Percentiles rank a stretch among this genome's conserved stretches.
phyloP scores from a whole-genome alignment of 75 land plant genomes.

The Gnetum montanum region DNA sequence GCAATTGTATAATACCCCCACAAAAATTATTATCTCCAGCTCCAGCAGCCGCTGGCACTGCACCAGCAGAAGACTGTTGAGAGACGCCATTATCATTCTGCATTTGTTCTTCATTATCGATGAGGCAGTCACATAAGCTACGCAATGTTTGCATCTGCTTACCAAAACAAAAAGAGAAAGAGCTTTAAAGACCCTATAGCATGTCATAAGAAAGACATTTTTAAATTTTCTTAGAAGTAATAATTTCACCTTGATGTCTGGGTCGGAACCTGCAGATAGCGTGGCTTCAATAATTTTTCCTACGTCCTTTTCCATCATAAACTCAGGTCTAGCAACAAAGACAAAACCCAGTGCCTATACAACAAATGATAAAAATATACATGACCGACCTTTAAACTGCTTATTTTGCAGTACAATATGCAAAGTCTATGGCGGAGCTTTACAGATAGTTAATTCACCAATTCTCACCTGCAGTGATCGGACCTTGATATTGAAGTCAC shows the following conservation, averaged over 20 bases:
- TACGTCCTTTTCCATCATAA: slow-evolving; percentile 86
- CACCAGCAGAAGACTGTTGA: slow-evolving; percentile 19
- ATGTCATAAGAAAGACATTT: no score
- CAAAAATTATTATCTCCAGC: slow-evolving; percentile 97
- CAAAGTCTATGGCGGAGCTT: no score
- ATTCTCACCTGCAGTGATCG: slow-evolving; percentile 74
- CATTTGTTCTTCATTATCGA: slow-evolving; percentile 87
- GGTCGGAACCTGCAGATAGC: slow-evolving; percentile 51
- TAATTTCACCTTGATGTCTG: slow-evolving; percentile 78
- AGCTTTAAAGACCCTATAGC: no score
- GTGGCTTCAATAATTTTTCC: slow-evolving; percentile 59
- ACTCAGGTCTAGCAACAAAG: slow-evolving; percentile 86
- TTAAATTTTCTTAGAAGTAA: background rate
- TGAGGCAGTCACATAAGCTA: slow-evolving; percentile 83
- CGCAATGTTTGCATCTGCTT: slow-evolving; percentile 83
- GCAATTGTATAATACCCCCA: slow-evolving; percentile 95
- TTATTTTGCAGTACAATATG: no score
- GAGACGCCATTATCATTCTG: slow-evolving; percentile 14
- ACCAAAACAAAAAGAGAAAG: no score
- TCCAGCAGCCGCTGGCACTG: slow-evolving; percentile 97
- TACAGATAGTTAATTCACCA: no score
- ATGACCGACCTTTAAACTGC: no score
- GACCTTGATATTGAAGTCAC: slow-evolving; percentile 75
- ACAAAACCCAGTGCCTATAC: slow-evolving; percentile 83
- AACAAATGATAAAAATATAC: background rate